phyloP scores from a whole-genome alignment of 2,329 filamentous ascomycete genomes.

The Alternaria longipes region DNA sequence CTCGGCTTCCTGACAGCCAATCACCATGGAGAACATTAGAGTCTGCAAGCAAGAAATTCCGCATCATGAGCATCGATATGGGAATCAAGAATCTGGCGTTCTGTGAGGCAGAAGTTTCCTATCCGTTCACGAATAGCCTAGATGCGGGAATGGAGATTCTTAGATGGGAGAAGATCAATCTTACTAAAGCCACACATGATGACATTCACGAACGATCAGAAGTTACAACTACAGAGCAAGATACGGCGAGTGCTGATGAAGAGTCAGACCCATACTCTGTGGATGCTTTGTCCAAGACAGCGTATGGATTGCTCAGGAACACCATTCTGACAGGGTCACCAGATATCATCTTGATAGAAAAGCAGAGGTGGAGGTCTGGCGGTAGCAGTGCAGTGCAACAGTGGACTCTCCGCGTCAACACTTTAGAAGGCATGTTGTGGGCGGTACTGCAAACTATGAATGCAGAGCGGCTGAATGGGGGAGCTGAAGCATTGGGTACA shows the following conservation, averaged over 20 bases:
- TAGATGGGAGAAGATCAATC: constrained; percentile 46
- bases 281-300: constrained; percentile 61
- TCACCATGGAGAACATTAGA: constrained; percentile 5
- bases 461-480: constrained; percentile 1
- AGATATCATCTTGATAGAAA: constrained; percentile 75
- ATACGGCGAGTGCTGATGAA: constrained; percentile 7
- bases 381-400: constrained; percentile 73
- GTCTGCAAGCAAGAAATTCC: constrained; percentile 11
- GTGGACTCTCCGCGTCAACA: constrained; percentile 85
- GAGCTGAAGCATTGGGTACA: background rate
- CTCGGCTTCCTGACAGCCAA: constrained; percentile 10
- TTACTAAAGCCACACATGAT: constrained; percentile 20
- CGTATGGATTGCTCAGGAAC: constrained; percentile 63
- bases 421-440: constrained; percentile 83
- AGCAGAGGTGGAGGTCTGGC: constrained; percentile 71
- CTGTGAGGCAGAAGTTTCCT: constrained; percentile 64
- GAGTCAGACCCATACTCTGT: constrained; percentile 61
- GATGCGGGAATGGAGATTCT: constrained; percentile 36
- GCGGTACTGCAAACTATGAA: constrained; percentile 58
- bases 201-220: background rate
- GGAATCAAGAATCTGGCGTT: constrained; percentile 83
- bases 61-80: constrained; percentile 83
- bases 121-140: constrained; percentile 4
- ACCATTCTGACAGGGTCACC: constrained; percentile 65
- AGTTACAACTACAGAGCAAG: background rate